A percentile compares a stretch with the other conserved stretches of the same genome.
Evolutionary conservation across 202 grass and related monocot genomes (phyloP).

Genomic region (Miscanthus sacchariflorus): DNA sequence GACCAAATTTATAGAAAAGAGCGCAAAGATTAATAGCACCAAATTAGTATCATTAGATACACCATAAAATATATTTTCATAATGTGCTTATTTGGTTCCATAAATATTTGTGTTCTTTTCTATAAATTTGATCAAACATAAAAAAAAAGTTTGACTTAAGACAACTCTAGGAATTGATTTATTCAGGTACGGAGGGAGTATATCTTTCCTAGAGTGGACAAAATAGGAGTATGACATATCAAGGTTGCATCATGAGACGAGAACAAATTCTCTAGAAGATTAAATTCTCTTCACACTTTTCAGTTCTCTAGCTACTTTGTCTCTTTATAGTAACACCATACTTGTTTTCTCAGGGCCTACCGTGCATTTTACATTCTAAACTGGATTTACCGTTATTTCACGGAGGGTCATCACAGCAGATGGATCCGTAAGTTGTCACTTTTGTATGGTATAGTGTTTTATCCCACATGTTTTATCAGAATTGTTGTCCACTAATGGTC

Average conservation of each 20-base stretch:
- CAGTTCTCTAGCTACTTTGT: background rate
- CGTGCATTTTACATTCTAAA: constrained; percentile 94
- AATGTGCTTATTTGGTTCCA: background rate
- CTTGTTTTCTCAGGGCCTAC: constrained; percentile 71
- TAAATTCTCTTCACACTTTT: background rate
- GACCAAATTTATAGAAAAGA: background rate
- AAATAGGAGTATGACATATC: background rate
- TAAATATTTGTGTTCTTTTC: background rate
- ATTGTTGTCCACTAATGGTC: constrained; percentile 7
- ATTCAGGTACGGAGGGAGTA: background rate
- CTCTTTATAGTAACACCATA: background rate
- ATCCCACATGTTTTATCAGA: background rate
- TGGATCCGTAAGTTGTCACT: constrained; percentile 76
- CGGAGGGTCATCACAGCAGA: constrained; percentile 69
- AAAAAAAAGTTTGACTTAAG: background rate
- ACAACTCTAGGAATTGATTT: background rate
- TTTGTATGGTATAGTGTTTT: background rate
- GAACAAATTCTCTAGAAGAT: background rate
- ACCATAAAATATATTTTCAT: background rate
- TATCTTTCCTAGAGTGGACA: background rate
- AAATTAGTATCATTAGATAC: background rate
- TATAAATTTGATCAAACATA: background rate
- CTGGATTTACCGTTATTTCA: constrained; percentile 95
- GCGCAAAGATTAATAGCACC: background rate
- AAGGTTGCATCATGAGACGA: background rate